Conservation (phyloP, 2,329 filamentous ascomycete genomes). For the Cytospora chrysosperma region DNA sequence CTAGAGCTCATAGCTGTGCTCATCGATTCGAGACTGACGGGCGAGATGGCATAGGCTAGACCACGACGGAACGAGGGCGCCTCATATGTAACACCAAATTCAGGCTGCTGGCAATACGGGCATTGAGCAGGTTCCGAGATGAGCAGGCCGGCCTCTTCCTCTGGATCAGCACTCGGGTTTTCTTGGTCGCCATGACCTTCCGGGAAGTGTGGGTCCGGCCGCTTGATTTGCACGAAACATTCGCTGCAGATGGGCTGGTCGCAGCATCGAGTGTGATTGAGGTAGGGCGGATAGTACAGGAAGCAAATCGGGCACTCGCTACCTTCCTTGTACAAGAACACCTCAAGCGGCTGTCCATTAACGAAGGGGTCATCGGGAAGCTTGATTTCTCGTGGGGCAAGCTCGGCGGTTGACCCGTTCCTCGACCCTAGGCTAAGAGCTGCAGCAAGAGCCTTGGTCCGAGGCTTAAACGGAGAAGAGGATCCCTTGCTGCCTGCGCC, state of each 20-base stretch:
- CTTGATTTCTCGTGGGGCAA: constrained; percentile 73
- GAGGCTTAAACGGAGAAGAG: constrained; percentile 69
- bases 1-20: constrained; percentile 81
- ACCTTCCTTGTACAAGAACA: constrained; percentile 88
- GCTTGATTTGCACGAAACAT: constrained; percentile 98
- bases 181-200: constrained; percentile 64
- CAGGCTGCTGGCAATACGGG: constrained; percentile 90
- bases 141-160: constrained; percentile 62
- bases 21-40: constrained; percentile 48
- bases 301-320: constrained; percentile 95
- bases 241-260: constrained; percentile 97
- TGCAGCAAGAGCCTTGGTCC: constrained; percentile 86
- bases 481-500: constrained; percentile 47
- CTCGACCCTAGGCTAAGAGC: constrained; percentile 72
- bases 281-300: constrained; percentile 88
- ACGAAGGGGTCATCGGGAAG: constrained; percentile 82
- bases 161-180: constrained; percentile 39
- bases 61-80: constrained; percentile 86
- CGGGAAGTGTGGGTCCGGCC: constrained; percentile 84
- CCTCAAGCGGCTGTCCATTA: constrained; percentile 91
- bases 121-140: constrained; percentile 90
- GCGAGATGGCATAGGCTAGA: constrained; percentile 62
- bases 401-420: constrained; percentile 69
- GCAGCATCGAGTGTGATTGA: constrained; percentile 93
- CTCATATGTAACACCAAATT: constrained; percentile 95